Evolutionary conservation across 306 rosid species (phyloP).

Genomic region (Malus sieversii): DNA sequence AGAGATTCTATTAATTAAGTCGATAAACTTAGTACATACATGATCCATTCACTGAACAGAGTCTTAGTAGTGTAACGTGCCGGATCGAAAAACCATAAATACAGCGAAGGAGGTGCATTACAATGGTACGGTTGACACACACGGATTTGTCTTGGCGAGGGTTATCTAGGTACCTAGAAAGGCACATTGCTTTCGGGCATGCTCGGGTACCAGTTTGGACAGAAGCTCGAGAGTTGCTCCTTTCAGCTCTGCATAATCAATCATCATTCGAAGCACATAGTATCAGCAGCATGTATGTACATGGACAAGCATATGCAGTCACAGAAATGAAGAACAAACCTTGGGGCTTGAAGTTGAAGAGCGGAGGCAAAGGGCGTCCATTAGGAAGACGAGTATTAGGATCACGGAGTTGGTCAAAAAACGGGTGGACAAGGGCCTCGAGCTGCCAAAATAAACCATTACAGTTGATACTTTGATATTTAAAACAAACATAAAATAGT

Average conservation of each 20-base stretch:
- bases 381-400: constrained; percentile 50
- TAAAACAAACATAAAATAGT: neutral
- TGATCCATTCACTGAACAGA: neutral
- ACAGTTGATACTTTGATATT: neutral
- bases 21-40: neutral
- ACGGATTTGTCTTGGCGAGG: neutral
- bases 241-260: constrained; percentile 39
- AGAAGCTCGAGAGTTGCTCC: constrained; percentile 53
- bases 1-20: neutral
- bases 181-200: constrained; percentile 56
- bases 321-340: constrained; percentile 19
- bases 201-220: constrained; percentile 52
- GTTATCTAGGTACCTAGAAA: constrained; percentile 31
- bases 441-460: constrained; percentile 20
- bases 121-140: neutral
- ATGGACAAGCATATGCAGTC: neutral
- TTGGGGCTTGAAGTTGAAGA: constrained; percentile 65
- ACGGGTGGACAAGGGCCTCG: constrained; percentile 54
- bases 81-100: neutral
- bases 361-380: constrained; percentile 58
- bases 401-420: constrained; percentile 63
- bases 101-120: neutral
- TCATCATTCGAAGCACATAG: neutral
- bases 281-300: neutral
- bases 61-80: neutral